Evolutionary conservation across 148 eudicot species (phyloP).

Genomic region (Vaccinium macrocarpon): DNA sequence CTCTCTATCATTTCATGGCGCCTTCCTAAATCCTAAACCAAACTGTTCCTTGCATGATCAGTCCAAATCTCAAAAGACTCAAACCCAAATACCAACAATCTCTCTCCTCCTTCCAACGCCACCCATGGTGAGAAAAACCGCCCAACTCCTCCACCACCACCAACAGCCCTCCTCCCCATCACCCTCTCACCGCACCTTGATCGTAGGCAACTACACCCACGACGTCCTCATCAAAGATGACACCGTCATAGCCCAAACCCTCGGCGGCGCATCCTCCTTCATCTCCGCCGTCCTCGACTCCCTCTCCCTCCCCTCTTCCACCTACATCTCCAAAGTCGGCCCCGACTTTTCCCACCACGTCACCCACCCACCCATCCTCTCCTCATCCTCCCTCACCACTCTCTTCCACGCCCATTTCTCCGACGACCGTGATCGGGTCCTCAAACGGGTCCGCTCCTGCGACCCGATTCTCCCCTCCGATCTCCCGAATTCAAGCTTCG

Average conservation of each 20-base stretch:
- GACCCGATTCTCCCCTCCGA: conserved; percentile 61
- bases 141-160: background rate
- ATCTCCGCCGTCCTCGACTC: conserved; percentile 61
- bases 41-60: background rate
- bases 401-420: conserved; percentile 77
- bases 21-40: background rate
- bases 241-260: conserved; percentile 54
- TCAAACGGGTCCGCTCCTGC: conserved; percentile 62
- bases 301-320: conserved; percentile 34
- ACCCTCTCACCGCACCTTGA: conserved; percentile 40
- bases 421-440: conserved; percentile 47
- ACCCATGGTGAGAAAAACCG: conserved; percentile 11
- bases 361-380: conserved; percentile 40
- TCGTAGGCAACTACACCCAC: conserved; percentile 86
- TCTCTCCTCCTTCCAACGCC: background rate
- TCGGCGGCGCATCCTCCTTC: conserved; percentile 94
- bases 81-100: background rate
- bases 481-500: conserved; percentile 41
- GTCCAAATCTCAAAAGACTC: too few relatives aligned
- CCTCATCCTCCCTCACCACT: conserved; percentile 52
- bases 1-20: conserved; percentile 1
- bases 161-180: conserved; percentile 1
- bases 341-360: conserved; percentile 60
- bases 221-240: conserved; percentile 66
- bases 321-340: conserved; percentile 68